Percentiles rank a stretch among this genome's conserved stretches.
These are phyloP conservation scores for Dryas drummondii DNA, from an alignment of 306 rosid genomes.

Conservation along the genomic window DNA sequence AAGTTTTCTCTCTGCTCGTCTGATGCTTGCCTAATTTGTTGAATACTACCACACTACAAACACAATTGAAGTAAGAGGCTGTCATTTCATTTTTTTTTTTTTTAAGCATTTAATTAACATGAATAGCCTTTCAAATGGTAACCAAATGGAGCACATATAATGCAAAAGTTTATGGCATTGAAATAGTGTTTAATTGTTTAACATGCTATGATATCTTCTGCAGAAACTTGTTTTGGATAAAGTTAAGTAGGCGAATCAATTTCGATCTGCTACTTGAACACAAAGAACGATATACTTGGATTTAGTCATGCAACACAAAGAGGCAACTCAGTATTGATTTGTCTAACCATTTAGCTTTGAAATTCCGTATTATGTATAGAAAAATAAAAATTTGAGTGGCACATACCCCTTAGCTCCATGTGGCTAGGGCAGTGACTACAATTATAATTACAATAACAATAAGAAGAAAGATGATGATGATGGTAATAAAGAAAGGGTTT, in stretches of 20 bases:
- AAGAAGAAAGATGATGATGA: not conserved
- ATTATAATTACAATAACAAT: not conserved
- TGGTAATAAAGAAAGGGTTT: not conserved
- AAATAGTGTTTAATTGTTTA: not conserved
- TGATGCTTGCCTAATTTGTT: slow-evolving; percentile 5
- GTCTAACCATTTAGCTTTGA: not conserved
- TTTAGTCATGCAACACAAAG: too few relatives aligned
- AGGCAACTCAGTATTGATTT: too few relatives aligned
- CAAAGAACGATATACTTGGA: too few relatives aligned
- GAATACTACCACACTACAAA: slow-evolving; percentile 36
- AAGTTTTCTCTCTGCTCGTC: slow-evolving; percentile 31
- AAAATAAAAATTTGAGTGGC: not conserved
- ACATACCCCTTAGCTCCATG: not conserved
- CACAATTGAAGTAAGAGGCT: not conserved
- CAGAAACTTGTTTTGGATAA: too few relatives aligned
- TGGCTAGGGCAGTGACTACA: not conserved
- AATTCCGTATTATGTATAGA: not conserved
- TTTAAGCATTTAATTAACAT: too few relatives aligned
- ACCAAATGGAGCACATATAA: too few relatives aligned
- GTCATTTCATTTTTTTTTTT: not conserved
- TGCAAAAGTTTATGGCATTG: not conserved
- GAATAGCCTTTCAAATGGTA: too few relatives aligned
- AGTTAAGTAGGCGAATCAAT: too few relatives aligned
- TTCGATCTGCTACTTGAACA: too few relatives aligned
- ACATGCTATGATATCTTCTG: not conserved